Evolutionary conservation across 371 early-diverging fungal genomes (phyloP).

Genomic region (Mucor racemosus): DNA sequence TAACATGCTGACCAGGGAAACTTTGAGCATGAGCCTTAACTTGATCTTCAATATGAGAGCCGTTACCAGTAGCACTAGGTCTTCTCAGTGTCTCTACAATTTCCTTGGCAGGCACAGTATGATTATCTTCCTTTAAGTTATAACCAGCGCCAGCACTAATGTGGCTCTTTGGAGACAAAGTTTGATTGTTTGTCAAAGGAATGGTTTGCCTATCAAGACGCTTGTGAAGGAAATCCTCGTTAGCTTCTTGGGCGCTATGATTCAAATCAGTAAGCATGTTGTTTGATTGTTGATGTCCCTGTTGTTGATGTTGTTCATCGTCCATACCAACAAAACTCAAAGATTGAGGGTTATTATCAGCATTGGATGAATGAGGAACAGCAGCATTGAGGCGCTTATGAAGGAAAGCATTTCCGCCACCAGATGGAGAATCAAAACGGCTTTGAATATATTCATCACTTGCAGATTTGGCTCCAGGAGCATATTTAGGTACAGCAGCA

Average conservation of each 20-base stretch:
- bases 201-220: background rate
- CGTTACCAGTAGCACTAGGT: background rate
- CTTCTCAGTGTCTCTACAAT: background rate
- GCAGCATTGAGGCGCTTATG: constrained; percentile 1
- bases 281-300: background rate
- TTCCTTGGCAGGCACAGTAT: constrained; percentile 1
- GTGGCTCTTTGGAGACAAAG: background rate
- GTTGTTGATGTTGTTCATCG: background rate
- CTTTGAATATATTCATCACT: background rate
- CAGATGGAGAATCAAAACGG: background rate
- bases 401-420: background rate
- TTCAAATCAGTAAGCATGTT: background rate
- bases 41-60: background rate
- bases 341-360: background rate
- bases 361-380: background rate
- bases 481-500: background rate
- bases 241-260: background rate
- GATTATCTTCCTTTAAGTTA: background rate
- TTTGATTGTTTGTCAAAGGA: background rate
- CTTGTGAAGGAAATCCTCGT: background rate
- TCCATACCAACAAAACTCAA: background rate
- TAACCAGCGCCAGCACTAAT: constrained; percentile 2
- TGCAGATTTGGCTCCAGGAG: background rate
- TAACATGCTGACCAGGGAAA: background rate
- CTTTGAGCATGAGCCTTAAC: background rate